A percentile compares a stretch with the other conserved stretches of the same genome.
These are phyloP conservation scores for Emericellopsis cladophorae DNA, from an alignment of 2,329 filamentous ascomycete species.

Conservation along the genomic window DNA sequence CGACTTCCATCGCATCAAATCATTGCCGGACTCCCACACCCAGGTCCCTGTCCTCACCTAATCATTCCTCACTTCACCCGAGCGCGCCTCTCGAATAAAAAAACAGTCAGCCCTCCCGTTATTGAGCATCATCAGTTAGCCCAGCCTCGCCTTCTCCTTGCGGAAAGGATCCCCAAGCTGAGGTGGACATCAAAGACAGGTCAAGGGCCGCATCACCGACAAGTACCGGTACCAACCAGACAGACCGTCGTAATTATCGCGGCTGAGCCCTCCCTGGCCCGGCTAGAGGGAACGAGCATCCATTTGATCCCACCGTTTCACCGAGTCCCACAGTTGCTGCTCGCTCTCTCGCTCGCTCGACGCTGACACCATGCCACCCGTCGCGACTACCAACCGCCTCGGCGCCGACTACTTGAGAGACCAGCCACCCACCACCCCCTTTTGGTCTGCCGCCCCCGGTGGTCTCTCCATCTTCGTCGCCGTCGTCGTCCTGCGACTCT, in stretches of 20 bases:
- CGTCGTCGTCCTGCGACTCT: conserved; percentile 18
- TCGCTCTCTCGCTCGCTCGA: conserved; percentile 4
- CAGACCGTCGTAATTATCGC: neutral
- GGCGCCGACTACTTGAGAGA: conserved; percentile 16
- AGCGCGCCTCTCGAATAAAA: too few relatives aligned
- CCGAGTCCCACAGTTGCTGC: conserved; percentile 11
- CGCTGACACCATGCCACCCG: neutral
- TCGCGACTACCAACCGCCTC: conserved; percentile 5
- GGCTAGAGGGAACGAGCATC: conserved; percentile 5
- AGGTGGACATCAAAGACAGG: too few relatives aligned
- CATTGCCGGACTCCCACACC: too few relatives aligned
- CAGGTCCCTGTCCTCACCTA: too few relatives aligned
- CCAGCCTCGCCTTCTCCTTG: too few relatives aligned
- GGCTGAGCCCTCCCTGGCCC: conserved; percentile 1
- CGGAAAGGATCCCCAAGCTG: too few relatives aligned
- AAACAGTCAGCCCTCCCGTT: too few relatives aligned
- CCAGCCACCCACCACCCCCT: conserved; percentile 12
- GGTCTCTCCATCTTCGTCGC: conserved; percentile 20
- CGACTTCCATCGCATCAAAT: too few relatives aligned
- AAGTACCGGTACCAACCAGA: too few relatives aligned
- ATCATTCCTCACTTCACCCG: too few relatives aligned
- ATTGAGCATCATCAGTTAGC: too few relatives aligned
- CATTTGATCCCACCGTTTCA: conserved; percentile 9
- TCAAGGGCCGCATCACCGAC: too few relatives aligned
- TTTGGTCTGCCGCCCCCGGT: conserved; percentile 8